Evolutionary conservation across 805 yeast genomes (phyloP), one percentile per base, ranked within the genome.

Genomic region (Metschnikowia aberdeeniae): DNA sequence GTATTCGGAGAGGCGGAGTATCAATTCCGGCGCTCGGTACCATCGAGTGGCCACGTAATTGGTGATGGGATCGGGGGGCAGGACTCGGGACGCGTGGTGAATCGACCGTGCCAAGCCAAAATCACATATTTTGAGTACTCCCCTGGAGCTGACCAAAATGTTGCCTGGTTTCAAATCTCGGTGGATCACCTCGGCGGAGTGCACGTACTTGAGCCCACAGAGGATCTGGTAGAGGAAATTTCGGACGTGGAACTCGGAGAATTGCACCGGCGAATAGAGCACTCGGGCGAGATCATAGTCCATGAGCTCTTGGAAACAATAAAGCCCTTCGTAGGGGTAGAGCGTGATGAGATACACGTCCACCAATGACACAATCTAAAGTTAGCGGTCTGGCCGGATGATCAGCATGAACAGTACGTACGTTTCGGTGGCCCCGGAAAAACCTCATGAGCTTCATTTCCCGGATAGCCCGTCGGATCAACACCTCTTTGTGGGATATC

Each of bases 101-200:
- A 88, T 72, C 1, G 95, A 95, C 58, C 97, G 71, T 1, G 97
- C 96, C 30, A 90, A 70, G 0, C 98, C 98, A 70, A 90, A 90
- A 66, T 90, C 98, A 64, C 97, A 89, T 13, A 90, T 87, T 59
- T 90, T 90, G 40, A 90, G 66, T 4, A 64, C 70, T 0, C 98
- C 97, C 44, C 80, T 81, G 1, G 79, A 63, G 5, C 88, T 80
- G 14, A 89, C 86, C 45, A 90, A 69, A 4, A 90, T 82, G 61
- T 90, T 90, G 0, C 95, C 95, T 0, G 97, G 97, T 63, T 90
- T 90, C 51, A 90, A 75, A 61, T 90, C 98, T 45, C 98, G 74
- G 61, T 90, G 98, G 44, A 90, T 84, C 8, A 90, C 95, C 54
- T 87, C 89, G 1, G 96, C 96, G 5, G 93, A 81, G 63, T 90